These are phyloP conservation scores for Cokeromyces recurvatus DNA, from an alignment of 371 early-diverging fungal genomes.

Conservation along the genomic window DNA sequence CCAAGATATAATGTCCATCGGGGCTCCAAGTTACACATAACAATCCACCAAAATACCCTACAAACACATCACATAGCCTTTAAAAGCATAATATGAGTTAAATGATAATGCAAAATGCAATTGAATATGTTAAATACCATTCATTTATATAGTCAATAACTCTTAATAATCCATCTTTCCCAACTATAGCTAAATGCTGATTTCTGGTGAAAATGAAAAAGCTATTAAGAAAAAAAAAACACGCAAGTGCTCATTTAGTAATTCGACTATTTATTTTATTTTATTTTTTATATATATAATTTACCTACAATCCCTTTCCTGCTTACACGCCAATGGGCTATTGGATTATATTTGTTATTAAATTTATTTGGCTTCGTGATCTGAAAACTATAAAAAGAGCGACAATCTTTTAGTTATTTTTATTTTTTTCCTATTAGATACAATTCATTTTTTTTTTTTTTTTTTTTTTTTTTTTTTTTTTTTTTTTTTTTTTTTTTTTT, in stretches of 20 bases:
- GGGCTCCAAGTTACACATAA: slow-evolving; percentile 86
- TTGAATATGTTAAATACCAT: neutral
- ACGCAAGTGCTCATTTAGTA: no score
- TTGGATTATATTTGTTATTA: slow-evolving; percentile 59
- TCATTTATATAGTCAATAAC: slow-evolving; percentile 52
- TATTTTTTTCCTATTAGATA: no score
- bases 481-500: neutral
- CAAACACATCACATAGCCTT: slow-evolving; percentile 66
- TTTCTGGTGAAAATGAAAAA: slow-evolving; percentile 83
- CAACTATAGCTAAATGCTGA: slow-evolving; percentile 67
- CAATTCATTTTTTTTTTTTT: no score
- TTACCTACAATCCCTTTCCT: slow-evolving; percentile 59
- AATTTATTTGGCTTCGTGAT: slow-evolving; percentile 46
- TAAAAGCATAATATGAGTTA: neutral
- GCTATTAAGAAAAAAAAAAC: slow-evolving; percentile 11
- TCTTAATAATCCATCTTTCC: slow-evolving; percentile 68
- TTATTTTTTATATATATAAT: neutral
- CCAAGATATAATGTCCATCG: slow-evolving; percentile 83
- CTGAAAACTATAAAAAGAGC: slow-evolving; percentile 29
- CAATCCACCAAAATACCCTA: slow-evolving; percentile 77
- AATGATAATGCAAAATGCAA: no score
- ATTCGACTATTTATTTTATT: neutral
- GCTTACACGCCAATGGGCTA: slow-evolving; percentile 67
- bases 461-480: neutral
- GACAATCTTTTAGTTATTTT: no score